Percentiles rank a stretch among this genome's conserved stretches.
These are phyloP conservation scores for Pecoramyces ruminantium DNA, from an alignment of 192 early-diverging fungal species.

Conservation along the genomic window DNA sequence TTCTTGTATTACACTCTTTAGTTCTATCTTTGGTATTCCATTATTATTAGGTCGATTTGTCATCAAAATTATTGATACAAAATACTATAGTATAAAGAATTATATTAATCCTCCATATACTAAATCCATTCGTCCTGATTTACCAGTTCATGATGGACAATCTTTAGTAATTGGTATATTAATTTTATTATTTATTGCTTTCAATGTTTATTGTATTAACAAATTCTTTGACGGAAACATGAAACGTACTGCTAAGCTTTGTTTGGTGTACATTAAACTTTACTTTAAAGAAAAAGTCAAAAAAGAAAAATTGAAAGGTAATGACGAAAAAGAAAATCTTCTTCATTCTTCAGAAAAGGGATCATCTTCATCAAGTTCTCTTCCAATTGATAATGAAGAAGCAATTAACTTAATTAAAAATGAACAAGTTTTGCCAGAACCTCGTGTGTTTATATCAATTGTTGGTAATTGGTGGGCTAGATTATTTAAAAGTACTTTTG, in stretches of 20 bases:
- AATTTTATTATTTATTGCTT: slow-evolving; percentile 3
- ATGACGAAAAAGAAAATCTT: not conserved
- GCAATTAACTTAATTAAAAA: not conserved
- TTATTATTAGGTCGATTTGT: not conserved
- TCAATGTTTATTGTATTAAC: not conserved
- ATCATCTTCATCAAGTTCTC: not conserved
- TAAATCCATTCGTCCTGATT: slow-evolving; percentile 15
- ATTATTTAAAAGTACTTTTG: not conserved
- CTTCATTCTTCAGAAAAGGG: no score
- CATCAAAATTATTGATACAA: not conserved
- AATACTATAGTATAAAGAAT: not conserved
- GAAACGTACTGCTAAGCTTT: not conserved
- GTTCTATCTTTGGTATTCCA: not conserved
- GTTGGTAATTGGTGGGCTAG: not conserved
- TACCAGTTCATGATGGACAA: slow-evolving; percentile 62
- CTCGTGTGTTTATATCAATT: not conserved
- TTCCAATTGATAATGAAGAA: not conserved
- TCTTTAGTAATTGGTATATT: slow-evolving; percentile 53
- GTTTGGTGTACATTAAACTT: not conserved
- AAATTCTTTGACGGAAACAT: slow-evolving; percentile 1
- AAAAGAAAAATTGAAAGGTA: not conserved
- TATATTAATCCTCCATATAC: not conserved
- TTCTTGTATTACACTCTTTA: not conserved
- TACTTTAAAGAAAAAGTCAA: not conserved
- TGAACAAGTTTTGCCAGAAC: not conserved